phyloP scores from a whole-genome alignment of 176 grass and related monocot genomes.

The Oryza longistaminata region DNA sequence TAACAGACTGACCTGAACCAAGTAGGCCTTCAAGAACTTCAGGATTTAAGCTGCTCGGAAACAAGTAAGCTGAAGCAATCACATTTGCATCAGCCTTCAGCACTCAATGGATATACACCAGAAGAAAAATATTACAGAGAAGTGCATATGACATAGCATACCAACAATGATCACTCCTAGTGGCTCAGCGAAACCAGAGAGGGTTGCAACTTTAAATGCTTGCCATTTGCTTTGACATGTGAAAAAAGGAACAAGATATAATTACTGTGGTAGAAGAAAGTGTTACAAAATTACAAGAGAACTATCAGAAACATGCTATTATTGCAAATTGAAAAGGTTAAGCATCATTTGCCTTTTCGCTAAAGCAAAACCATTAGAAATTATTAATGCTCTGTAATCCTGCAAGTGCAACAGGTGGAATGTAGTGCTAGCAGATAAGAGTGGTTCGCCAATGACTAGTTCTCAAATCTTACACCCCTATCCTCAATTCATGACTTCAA shows the following conservation, averaged over 20 bases:
- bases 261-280: neutral
- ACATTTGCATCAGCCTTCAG: neutral
- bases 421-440: neutral
- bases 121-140: conserved; percentile 20
- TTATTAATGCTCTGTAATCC: neutral
- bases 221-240: conserved; percentile 70
- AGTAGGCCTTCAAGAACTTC: conserved; percentile 97
- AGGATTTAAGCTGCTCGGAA: conserved; percentile 79
- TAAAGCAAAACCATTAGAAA: conserved; percentile 2
- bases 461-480: neutral
- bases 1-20: conserved; percentile 68
- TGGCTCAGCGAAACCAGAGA: conserved; percentile 84
- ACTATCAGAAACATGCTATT: neutral
- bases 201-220: conserved; percentile 75
- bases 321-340: conserved; percentile 22
- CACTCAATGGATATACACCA: neutral
- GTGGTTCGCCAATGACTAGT: neutral
- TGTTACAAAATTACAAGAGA: neutral
- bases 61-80: conserved; percentile 70
- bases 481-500: neutral
- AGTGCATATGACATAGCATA: conserved; percentile 40
- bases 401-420: neutral
- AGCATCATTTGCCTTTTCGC: neutral
- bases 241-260: conserved; percentile 11
- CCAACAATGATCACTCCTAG: conserved; percentile 82